Conservation (phyloP, 495 filamentous ascomycete genomes). For the Evernia prunastri region DNA sequence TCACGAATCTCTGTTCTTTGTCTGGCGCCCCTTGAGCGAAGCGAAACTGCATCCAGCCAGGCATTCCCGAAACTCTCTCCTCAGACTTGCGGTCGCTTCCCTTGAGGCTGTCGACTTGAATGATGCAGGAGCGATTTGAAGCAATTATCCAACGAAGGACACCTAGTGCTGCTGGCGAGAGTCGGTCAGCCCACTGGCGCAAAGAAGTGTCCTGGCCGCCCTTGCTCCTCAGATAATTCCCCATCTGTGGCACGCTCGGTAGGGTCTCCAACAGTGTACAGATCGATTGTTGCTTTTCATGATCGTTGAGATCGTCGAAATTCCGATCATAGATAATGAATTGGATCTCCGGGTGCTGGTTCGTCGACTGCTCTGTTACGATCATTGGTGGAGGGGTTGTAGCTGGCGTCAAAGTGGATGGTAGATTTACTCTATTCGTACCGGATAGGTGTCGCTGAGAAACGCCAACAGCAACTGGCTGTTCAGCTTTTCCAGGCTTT, state of each 20-base stretch:
- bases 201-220: constrained; percentile 39
- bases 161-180: constrained; percentile 61
- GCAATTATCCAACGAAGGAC: constrained; percentile 85
- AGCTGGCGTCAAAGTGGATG: constrained; percentile 16
- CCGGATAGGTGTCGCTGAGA: constrained; percentile 6
- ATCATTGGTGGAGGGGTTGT: constrained; percentile 18
- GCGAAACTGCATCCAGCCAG: constrained; percentile 70
- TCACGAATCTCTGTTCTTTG: constrained; percentile 75
- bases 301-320: constrained; percentile 46
- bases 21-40: constrained; percentile 87
- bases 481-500: neutral
- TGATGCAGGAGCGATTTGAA: constrained; percentile 82
- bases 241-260: constrained; percentile 60
- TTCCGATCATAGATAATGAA: constrained; percentile 47
- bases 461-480: neutral
- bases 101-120: constrained; percentile 51
- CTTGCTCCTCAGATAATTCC: constrained; percentile 45
- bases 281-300: constrained; percentile 50
- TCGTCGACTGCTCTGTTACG: neutral
- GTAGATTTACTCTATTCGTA: neutral
- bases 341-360: constrained; percentile 26
- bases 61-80: constrained; percentile 58
- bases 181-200: constrained; percentile 51
- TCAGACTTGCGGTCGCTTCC: constrained; percentile 24
- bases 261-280: constrained; percentile 58